Evolutionary conservation across 1,139 yeast genomes (phyloP), one percentile per base, ranked within the genome.

Genomic region (Hemisphaericaspora xylofermentans): DNA sequence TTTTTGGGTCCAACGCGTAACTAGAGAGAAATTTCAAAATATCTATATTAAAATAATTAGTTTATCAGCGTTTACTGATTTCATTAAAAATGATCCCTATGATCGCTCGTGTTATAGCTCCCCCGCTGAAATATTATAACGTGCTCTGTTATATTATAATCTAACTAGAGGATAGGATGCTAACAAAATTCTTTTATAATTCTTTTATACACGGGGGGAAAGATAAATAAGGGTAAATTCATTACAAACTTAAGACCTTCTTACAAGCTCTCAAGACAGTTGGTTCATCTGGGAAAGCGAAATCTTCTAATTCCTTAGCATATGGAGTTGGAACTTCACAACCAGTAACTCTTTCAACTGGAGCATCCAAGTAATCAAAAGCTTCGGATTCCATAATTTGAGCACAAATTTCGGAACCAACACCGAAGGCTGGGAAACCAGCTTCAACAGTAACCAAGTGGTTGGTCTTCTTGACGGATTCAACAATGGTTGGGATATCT

Each of bases 291-390:
- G 98, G 98, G 96, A 94, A 93, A 44, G 98, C 97, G 65, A 93
- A 88, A 73, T 87, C 95, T 79, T 94, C 99, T 64, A 94, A 81
- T 72, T 86, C 94, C 69, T 83, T 80, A 56, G 97, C 96, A 66
- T 94, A 94, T 52, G 99, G 99, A 56, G 98, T 94, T 65, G 99
- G 98, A 29, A 91, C 97, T 74, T 94, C 99, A 63, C 98, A 95
- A 68, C 98, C 98, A 46, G 98, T 94, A 60, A 91, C 94, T 78
- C 98, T 88, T 74, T 86, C 95, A 54, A 93, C 93, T 55, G 99
- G 99, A 49, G 98, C 96, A 69, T 94, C 99, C 67, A 94, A 82
- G 80, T 89, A 88, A 72, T 94, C 98, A 57, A 93, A 93, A 43
- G 96, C 98, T 70, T 91, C 98, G 43, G 95, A 82, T 75, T 94